These are phyloP conservation scores for Trebouxia sp. DNA, from an alignment of 139 green algal species.

Conservation along the genomic window DNA sequence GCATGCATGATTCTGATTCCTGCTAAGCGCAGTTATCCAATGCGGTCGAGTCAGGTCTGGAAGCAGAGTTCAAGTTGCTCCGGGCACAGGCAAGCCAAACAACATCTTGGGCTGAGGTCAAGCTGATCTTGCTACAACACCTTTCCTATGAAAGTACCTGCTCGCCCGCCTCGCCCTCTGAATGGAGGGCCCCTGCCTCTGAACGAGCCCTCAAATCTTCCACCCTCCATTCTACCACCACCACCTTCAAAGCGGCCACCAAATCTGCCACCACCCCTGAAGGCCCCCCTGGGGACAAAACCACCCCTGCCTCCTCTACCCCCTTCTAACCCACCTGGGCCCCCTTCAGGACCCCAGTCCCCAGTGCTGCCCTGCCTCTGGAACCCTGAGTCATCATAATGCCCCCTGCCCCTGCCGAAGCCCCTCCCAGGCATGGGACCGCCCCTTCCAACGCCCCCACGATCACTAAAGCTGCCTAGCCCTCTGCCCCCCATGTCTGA, in stretches of 20 bases:
- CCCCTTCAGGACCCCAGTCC: background rate
- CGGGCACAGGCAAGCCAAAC: too few relatives aligned
- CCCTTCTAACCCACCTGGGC: background rate
- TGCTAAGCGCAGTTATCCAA: too few relatives aligned
- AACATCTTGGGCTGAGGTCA: too few relatives aligned
- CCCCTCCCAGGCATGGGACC: background rate
- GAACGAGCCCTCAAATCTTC: background rate
- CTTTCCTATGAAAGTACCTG: slow-evolving; percentile 15
- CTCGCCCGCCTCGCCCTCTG: background rate
- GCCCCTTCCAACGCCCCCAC: background rate
- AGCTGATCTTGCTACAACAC: too few relatives aligned
- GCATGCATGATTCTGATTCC: too few relatives aligned
- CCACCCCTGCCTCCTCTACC: background rate
- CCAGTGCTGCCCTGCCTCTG: background rate
- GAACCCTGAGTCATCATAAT: background rate
- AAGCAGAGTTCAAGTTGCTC: too few relatives aligned
- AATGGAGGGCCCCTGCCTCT: background rate
- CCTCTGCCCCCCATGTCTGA: background rate
- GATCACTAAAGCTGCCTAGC: background rate
- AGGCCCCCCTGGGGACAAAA: background rate
- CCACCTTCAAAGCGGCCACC: slow-evolving; percentile 7
- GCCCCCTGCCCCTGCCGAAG: background rate
- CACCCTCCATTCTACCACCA: slow-evolving; percentile 21
- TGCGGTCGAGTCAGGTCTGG: too few relatives aligned
- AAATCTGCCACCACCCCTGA: background rate